Evolutionary conservation across 192 early-diverging fungal species (phyloP), one percentile per base, ranked within the genome.

Genomic region (Dissophora ornata): DNA sequence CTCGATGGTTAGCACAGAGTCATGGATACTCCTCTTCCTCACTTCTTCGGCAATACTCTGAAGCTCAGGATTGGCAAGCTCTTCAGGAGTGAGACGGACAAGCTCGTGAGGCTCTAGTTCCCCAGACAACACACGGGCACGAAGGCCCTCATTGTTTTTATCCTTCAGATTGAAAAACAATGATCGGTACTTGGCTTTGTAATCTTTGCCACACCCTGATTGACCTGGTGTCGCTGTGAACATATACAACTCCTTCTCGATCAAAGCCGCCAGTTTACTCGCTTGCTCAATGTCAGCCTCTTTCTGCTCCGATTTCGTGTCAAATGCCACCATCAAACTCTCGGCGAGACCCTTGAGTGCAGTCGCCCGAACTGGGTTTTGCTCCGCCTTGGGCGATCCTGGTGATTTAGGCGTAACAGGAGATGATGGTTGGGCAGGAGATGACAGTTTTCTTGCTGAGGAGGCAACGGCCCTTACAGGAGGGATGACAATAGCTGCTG

Each of bases 51-150:
- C 79, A 56, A 86, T 85, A 3, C 80, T 83, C 61, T 88, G 82
- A 11, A 92, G 69, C 53, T 87, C 88, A 1, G 92, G 91, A 60
- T 92, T 94, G 0, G 96, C 96, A 88, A 99, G 91, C 47, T 98
- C 97, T 53, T 91, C 92, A 15, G 87, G 89, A 9, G 89, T 85
- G 90, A 98, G 94, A 6, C 83, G 83, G 26, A 93, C 90, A 53
- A 98, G 87, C 6, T 83, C 80, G 47, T 86, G 82, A 4, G 86
- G 82, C 2, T 83, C 55, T 18, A 97, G 62, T 10, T 87, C 82
- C 16, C 91, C 92, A 13, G 79, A 82, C 3, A 94, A 67, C 4
- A 97, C 83, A 19, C 81, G 71, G 16, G 81, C 62, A 46, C 89
- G 84, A 54, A 98, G 85, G 6, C 67, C 82, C 9, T 90, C 88